These are phyloP conservation scores for Linnemannia elongata DNA, from an alignment of 192 early-diverging fungal genomes.

Conservation along the genomic window DNA sequence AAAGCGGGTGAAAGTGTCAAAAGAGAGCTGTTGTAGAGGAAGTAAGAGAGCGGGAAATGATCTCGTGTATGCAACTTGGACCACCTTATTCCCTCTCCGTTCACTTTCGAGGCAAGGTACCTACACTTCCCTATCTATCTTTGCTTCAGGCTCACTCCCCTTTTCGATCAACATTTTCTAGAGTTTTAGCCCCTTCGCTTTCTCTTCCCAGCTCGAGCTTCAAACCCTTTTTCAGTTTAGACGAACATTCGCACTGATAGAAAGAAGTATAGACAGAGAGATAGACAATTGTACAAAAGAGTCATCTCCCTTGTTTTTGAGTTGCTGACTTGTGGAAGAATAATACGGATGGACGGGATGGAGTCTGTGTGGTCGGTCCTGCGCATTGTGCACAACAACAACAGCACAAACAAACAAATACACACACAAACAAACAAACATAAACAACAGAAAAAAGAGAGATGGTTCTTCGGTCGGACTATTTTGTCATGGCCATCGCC, in stretches of 20 bases:
- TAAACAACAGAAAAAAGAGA: not conserved
- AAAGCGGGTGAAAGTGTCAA: not conserved
- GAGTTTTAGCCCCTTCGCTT: not conserved
- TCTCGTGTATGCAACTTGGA: constrained; percentile 12
- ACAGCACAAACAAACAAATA: not conserved
- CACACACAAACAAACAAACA: not conserved
- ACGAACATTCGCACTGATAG: not conserved
- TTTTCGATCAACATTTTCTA: not conserved
- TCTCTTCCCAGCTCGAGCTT: not conserved
- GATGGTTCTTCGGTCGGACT: constrained; percentile 8
- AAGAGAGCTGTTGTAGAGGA: not conserved
- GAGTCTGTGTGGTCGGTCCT: constrained; percentile 4
- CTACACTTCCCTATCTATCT: not conserved
- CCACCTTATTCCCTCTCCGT: not conserved
- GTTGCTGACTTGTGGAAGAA: not conserved
- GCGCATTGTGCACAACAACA: not conserved
- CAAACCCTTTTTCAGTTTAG: not conserved
- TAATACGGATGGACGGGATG: not conserved
- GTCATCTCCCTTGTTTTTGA: not conserved
- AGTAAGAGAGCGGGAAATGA: not conserved
- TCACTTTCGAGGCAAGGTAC: not conserved
- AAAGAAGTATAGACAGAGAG: not conserved
- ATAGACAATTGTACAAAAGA: not conserved
- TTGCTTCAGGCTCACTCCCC: not conserved
- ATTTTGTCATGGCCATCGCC: not conserved